These are phyloP conservation scores for Leptographium lundbergii DNA, from an alignment of 2,329 filamentous ascomycete genomes.

Conservation along the genomic window DNA sequence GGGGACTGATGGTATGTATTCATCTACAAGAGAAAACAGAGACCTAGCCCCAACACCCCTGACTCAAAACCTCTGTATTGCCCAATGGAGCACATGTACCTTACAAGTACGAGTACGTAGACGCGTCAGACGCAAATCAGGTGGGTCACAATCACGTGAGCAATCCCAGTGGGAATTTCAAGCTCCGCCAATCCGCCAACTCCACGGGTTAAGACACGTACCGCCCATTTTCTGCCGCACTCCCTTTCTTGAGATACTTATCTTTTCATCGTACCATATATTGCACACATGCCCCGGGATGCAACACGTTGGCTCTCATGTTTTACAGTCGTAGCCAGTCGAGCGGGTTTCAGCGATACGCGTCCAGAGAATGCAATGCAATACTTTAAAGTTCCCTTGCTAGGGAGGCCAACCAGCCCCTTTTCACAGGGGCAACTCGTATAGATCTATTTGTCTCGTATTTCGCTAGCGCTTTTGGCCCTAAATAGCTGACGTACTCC, in stretches of 20 bases:
- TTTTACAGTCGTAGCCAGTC: neutral
- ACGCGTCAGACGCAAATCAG: neutral
- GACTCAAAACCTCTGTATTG: neutral
- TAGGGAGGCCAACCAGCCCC: neutral
- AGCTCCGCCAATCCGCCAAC: neutral
- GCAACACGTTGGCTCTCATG: neutral
- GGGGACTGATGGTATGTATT: neutral
- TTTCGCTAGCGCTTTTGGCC: neutral
- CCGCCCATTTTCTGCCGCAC: neutral
- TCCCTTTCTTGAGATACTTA: neutral
- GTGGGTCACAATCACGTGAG: neutral
- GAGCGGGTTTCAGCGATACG: neutral
- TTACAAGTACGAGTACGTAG: neutral
- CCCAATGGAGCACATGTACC: neutral
- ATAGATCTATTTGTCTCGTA: neutral
- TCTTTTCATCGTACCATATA: neutral
- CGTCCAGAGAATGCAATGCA: neutral
- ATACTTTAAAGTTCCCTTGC: neutral
- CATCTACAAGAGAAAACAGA: neutral
- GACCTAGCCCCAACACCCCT: neutral
- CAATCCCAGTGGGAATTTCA: neutral
- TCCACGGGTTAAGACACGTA: neutral
- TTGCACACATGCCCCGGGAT: neutral
- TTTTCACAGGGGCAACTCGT: neutral
- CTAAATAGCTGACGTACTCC: neutral